phyloP scores from a whole-genome alignment of 371 early-diverging fungal genomes.

The Zopfochytrium polystomum region DNA sequence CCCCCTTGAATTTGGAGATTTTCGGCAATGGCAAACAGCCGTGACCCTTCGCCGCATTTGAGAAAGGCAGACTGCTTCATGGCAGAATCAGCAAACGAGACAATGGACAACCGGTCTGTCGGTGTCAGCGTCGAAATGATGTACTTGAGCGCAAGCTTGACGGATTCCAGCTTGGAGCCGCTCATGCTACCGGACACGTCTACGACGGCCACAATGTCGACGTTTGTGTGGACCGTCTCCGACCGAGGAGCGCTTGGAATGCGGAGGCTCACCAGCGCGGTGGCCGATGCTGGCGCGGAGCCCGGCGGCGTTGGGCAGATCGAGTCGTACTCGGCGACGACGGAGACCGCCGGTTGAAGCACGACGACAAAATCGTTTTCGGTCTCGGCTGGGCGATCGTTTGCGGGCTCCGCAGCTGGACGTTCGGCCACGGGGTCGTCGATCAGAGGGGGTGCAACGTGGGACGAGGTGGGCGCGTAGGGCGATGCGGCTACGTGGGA shows the following conservation, averaged over 20 bases:
- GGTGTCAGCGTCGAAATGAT: constrained; percentile 4
- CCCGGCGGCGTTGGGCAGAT: too few species aligned
- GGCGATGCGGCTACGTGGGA: background rate
- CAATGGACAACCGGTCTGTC: constrained; percentile 19
- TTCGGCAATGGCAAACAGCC: background rate
- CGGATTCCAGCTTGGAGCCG: constrained; percentile 9
- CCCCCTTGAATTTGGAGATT: constrained; percentile 6
- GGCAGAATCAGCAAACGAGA: constrained; percentile 12
- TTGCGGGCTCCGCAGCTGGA: constrained; percentile 1
- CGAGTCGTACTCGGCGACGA: constrained; percentile 6
- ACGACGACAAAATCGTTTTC: background rate
- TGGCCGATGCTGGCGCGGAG: background rate
- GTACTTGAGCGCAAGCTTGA: constrained; percentile 18
- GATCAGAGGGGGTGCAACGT: background rate
- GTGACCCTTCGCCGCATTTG: background rate
- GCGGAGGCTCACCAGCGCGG: too few species aligned
- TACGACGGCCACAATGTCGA: constrained; percentile 24
- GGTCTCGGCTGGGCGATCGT: background rate
- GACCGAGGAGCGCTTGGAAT: background rate
- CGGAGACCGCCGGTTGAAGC: too few species aligned
- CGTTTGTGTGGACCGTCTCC: background rate
- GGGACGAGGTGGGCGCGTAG: background rate
- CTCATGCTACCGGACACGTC: constrained; percentile 24
- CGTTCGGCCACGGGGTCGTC: background rate
- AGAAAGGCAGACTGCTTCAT: constrained; percentile 8